A percentile compares a stretch with the other conserved stretches of the same genome.
Conservation (phyloP, 768 basidiomycete genomes). For the Mycena galericulata region DNA sequence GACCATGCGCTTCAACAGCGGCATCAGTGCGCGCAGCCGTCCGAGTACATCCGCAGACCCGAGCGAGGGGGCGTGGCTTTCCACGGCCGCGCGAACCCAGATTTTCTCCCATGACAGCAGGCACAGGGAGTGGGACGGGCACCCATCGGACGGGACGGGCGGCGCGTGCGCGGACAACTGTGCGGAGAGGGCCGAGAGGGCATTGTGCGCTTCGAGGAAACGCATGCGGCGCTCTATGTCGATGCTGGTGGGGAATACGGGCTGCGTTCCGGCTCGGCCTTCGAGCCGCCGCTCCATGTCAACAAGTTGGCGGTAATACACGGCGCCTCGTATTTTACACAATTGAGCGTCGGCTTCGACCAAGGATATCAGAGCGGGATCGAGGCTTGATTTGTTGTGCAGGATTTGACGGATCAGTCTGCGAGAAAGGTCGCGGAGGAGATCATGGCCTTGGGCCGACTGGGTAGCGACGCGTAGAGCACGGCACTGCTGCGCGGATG, state of each 20-base stretch:
- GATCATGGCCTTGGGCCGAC: constrained; percentile 58
- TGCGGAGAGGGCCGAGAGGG: constrained; percentile 68
- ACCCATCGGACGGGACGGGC: constrained; percentile 51
- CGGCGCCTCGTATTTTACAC: constrained; percentile 58
- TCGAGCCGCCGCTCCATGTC: constrained; percentile 49
- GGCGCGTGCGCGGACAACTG: constrained; percentile 62
- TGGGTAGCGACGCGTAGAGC: constrained; percentile 64
- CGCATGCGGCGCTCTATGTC: constrained; percentile 56
- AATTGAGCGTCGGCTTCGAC: constrained; percentile 57
- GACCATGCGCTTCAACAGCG: constrained; percentile 51
- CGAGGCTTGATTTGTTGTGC: neutral
- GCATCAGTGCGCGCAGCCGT: constrained; percentile 60
- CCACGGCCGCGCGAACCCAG: constrained; percentile 61
- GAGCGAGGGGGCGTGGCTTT: constrained; percentile 29
- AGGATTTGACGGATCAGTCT: constrained; percentile 11
- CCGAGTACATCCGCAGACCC: constrained; percentile 71
- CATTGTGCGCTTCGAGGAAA: constrained; percentile 68
- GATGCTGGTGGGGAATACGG: constrained; percentile 44
- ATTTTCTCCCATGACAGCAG: constrained; percentile 60
- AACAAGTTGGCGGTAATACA: constrained; percentile 64
- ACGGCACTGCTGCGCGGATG: constrained; percentile 49
- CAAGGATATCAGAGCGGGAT: constrained; percentile 40
- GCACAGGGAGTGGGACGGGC: constrained; percentile 65
- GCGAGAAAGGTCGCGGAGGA: constrained; percentile 52
- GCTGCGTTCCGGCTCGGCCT: constrained; percentile 46